These are phyloP conservation scores for Pachysolen tannophilus DNA, from an alignment of 805 yeast species.

Conservation along the genomic window DNA sequence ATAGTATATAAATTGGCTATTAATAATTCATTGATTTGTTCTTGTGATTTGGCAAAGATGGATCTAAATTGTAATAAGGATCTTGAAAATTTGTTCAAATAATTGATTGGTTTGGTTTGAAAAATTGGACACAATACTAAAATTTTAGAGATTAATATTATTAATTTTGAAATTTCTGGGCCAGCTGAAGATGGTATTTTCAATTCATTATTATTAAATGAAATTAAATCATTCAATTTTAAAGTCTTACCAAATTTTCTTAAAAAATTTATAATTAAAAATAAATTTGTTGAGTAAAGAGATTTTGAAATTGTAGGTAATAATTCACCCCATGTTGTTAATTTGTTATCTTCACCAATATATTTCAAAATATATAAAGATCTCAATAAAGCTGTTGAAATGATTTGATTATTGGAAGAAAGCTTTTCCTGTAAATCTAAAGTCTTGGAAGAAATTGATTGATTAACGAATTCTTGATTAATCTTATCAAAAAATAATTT, in stretches of 20 bases:
- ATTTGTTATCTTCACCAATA: conserved; percentile 30
- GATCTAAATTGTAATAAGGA: conserved; percentile 61
- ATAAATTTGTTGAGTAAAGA: conserved; percentile 34
- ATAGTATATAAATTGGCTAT: conserved; percentile 44
- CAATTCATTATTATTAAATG: no score
- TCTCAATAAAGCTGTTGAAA: conserved; percentile 50
- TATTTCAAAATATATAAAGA: conserved; percentile 44
- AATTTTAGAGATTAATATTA: conserved; percentile 39
- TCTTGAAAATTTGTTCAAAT: conserved; percentile 66
- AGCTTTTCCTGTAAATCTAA: conserved; percentile 24
- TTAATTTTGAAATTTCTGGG: conserved; percentile 26
- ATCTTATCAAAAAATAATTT: conserved; percentile 22
- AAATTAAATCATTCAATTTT: conserved; percentile 32
- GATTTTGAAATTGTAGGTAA: conserved; percentile 31
- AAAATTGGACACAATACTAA: conserved; percentile 36
- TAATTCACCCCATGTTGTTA: conserved; percentile 44
- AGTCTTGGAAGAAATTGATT: conserved; percentile 11
- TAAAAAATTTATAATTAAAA: conserved; percentile 39
- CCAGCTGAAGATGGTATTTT: conserved; percentile 32
- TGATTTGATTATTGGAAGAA: conserved; percentile 39
- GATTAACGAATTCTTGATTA: conserved; percentile 22
- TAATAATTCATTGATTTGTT: conserved; percentile 43
- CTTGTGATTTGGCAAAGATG: conserved; percentile 44
- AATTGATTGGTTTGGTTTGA: conserved; percentile 43
- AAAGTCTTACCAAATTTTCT: conserved; percentile 26